phyloP scores from a whole-genome alignment of 345 rosid genomes.

The Hibiscus mutabilis region DNA sequence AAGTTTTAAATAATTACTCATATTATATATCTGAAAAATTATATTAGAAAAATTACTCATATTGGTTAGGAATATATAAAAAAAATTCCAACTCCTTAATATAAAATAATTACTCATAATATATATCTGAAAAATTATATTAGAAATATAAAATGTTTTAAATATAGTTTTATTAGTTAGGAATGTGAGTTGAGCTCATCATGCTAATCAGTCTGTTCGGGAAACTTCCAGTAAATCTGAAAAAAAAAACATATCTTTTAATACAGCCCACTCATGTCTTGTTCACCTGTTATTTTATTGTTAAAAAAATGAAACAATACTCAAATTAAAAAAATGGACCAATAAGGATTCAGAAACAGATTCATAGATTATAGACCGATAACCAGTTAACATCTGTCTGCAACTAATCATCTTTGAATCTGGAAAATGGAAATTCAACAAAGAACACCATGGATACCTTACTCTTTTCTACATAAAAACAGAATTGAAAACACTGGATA shows the following conservation, averaged over 20 bases:
- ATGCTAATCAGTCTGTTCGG: neutral
- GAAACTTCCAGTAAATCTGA: neutral
- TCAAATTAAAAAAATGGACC: neutral
- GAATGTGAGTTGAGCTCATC: neutral
- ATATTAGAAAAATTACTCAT: too few relatives aligned
- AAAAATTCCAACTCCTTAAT: too few relatives aligned
- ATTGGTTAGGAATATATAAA: too few relatives aligned
- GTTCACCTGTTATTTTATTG: neutral
- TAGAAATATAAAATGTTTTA: too few relatives aligned
- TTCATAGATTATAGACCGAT: neutral
- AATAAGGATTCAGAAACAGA: constrained; percentile 12
- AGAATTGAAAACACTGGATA: neutral
- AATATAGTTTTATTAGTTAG: neutral
- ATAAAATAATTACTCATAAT: too few relatives aligned
- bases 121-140: too few relatives aligned
- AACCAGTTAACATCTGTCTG: neutral
- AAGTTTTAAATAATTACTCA: too few relatives aligned
- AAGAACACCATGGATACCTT: constrained; percentile 4
- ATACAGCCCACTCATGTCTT: neutral
- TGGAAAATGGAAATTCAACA: neutral
- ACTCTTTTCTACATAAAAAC: constrained; percentile 6
- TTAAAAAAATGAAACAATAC: neutral
- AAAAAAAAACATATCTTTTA: neutral
- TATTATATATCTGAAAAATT: too few relatives aligned
- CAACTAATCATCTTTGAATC: neutral